Conservation (phyloP, 306 rosid genomes). For the Cicer judaicum region DNA sequence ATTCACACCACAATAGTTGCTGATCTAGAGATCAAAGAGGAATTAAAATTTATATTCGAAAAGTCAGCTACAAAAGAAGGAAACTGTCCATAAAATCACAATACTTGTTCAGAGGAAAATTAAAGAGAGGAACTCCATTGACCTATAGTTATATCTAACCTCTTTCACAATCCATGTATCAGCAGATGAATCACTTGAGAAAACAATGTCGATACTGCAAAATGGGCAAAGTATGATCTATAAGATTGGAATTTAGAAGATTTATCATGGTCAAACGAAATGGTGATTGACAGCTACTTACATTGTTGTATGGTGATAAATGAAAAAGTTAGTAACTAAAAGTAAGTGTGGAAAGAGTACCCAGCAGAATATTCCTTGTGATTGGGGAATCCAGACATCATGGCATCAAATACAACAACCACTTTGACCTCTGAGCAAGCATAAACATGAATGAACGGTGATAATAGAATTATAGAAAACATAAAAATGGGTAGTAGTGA, state of each 20-base stretch:
- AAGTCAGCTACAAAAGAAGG: slow-evolving; percentile 10
- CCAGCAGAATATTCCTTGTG: slow-evolving; percentile 78
- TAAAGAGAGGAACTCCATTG: slow-evolving; percentile 34
- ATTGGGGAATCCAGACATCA: slow-evolving; percentile 90
- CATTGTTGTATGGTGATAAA: slow-evolving; percentile 10
- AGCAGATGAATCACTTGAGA: slow-evolving; percentile 78
- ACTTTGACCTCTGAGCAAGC: slow-evolving; percentile 80
- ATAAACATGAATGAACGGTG: slow-evolving; percentile 13
- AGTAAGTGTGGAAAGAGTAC: slow-evolving; percentile 55
- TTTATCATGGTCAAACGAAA: slow-evolving; percentile 15
- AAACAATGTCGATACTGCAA: slow-evolving; percentile 83
- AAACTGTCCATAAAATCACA: slow-evolving; percentile 12
- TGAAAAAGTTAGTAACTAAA: slow-evolving; percentile 12
- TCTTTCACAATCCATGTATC: slow-evolving; percentile 97
- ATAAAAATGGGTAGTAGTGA: background rate
- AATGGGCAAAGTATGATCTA: slow-evolving; percentile 35
- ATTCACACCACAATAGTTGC: background rate
- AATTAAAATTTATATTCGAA: slow-evolving; percentile 4
- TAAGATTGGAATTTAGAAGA: slow-evolving; percentile 38
- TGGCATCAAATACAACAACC: slow-evolving; percentile 89
- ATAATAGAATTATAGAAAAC: background rate
- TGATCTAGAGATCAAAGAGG: background rate
- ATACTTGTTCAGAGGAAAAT: slow-evolving; percentile 3
- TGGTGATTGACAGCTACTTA: slow-evolving; percentile 19
- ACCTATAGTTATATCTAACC: slow-evolving; percentile 58